Percentiles rank a stretch among this genome's conserved stretches.
Evolutionary conservation across 306 rosid genomes (phyloP).

Genomic region (Vigna unguiculata): DNA sequence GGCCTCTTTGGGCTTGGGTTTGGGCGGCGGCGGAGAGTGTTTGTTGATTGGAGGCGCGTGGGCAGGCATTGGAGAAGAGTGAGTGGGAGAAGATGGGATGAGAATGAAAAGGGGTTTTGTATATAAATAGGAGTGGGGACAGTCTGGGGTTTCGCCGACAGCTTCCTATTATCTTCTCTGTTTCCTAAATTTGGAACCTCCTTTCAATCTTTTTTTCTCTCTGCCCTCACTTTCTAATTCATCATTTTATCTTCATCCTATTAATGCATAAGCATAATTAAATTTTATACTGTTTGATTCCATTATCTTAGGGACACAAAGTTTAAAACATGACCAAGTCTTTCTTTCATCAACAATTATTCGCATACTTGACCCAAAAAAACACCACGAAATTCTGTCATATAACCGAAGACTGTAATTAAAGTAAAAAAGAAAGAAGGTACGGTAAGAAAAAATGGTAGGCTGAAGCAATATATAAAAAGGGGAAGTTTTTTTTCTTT

Average conservation of each 20-base stretch:
- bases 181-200: neutral
- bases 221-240: neutral
- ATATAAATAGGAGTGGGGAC: conserved; percentile 63
- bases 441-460: neutral
- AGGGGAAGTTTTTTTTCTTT: neutral
- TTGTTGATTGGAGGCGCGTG: conserved; percentile 41
- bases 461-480: neutral
- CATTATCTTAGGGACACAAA: too few relatives aligned
- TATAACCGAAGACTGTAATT: too few relatives aligned
- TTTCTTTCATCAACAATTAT: neutral
- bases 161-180: conserved; percentile 14
- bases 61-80: conserved; percentile 40
- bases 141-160: conserved; percentile 68
- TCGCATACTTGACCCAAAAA: too few relatives aligned
- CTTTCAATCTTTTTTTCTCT: neutral
- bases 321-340: neutral
- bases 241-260: neutral
- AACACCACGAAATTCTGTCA: too few relatives aligned
- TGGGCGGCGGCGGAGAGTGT: conserved; percentile 36
- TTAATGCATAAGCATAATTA: neutral
- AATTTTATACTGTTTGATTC: too few relatives aligned
- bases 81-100: neutral
- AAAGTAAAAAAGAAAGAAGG: too few relatives aligned
- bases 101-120: neutral
- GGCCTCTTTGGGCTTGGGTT: conserved; percentile 41